These are phyloP conservation scores for Chaetomiaceae sp. DNA, from an alignment of 2,329 filamentous ascomycete genomes.

Conservation along the genomic window DNA sequence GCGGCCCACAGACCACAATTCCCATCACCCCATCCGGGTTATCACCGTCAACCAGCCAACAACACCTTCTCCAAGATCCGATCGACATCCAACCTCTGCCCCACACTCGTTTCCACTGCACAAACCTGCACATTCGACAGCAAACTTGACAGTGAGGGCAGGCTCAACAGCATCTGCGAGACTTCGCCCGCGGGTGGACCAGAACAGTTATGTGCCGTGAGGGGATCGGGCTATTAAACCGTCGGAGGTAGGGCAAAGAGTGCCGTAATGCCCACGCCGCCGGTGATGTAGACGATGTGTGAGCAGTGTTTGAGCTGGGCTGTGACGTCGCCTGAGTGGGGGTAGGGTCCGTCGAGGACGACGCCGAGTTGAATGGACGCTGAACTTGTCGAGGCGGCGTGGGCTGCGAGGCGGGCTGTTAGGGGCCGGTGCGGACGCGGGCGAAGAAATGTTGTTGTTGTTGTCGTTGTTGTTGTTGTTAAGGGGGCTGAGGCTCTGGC, in stretches of 20 bases:
- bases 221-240: not conserved
- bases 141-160: slow-evolving; percentile 15
- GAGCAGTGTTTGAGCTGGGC: slow-evolving; percentile 27
- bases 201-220: slow-evolving; percentile 27
- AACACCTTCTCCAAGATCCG: slow-evolving; percentile 21
- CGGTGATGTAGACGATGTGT: slow-evolving; percentile 30
- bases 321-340: slow-evolving; percentile 17
- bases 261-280: slow-evolving; percentile 32
- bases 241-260: slow-evolving; percentile 28
- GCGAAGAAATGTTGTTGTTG: slow-evolving; percentile 22
- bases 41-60: not conserved
- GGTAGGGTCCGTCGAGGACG: slow-evolving; percentile 30
- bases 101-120: slow-evolving; percentile 25
- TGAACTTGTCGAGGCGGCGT: not conserved
- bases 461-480: not conserved
- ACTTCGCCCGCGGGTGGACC: slow-evolving; percentile 23
- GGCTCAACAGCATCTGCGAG: slow-evolving; percentile 14
- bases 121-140: slow-evolving; percentile 16
- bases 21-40: slow-evolving; percentile 19
- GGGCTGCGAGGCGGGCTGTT: slow-evolving; percentile 22
- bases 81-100: slow-evolving; percentile 21
- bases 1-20: slow-evolving; percentile 31
- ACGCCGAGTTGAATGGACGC: slow-evolving; percentile 26
- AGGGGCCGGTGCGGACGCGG: slow-evolving; percentile 25
- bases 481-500: not conserved